Conservation (phyloP, 495 filamentous ascomycete species). For the Aspergillus ellipticus region DNA sequence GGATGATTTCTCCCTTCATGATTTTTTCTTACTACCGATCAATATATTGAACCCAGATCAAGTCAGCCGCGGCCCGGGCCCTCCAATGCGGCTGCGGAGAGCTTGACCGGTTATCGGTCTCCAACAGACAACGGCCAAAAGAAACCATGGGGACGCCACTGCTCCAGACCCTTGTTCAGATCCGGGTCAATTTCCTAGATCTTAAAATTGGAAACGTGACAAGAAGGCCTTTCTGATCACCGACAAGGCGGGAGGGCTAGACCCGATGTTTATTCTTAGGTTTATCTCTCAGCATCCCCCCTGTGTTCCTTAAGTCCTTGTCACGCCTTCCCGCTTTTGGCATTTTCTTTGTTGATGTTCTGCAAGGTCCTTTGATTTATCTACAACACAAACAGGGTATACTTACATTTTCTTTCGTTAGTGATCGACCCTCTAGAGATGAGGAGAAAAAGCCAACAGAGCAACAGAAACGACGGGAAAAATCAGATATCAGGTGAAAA, state of each 20-base stretch:
- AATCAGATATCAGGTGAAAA: background rate
- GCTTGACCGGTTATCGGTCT: background rate
- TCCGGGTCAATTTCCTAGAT: background rate
- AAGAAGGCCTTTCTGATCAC: background rate
- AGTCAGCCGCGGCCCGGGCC: background rate
- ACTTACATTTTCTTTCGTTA: background rate
- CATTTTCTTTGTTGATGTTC: background rate
- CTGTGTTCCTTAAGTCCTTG: background rate
- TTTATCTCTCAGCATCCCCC: background rate
- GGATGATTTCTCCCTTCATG: background rate
- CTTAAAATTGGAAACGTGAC: background rate
- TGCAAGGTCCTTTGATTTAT: background rate
- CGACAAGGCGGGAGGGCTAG: background rate
- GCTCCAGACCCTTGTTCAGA: background rate
- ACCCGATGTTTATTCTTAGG: background rate
- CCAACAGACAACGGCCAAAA: background rate
- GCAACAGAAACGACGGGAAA: background rate
- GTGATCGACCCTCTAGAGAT: background rate
- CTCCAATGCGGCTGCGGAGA: background rate
- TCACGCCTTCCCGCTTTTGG: too few relatives aligned
- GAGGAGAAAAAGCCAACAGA: background rate
- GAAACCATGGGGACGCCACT: background rate
- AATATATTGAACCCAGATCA: constrained; percentile 3
- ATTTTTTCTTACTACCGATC: background rate
- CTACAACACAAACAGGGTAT: background rate